These are phyloP conservation scores for Amesomyces nigricolor DNA, from an alignment of 2,329 filamentous ascomycete genomes.

Conservation along the genomic window DNA sequence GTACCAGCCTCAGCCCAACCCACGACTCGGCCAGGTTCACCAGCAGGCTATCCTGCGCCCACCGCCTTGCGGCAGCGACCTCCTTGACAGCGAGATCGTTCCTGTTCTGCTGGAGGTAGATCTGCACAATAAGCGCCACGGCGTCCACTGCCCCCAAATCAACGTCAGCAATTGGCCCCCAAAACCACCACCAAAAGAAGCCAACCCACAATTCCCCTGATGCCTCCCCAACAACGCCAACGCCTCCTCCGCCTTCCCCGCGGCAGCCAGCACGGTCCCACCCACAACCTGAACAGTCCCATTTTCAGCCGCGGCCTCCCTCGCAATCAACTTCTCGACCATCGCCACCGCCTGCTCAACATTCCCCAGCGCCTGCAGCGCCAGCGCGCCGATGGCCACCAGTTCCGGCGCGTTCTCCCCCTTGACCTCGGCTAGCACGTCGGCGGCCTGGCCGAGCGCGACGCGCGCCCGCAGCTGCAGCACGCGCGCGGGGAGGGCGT, in stretches of 20 bases:
- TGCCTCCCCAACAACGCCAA: constrained; percentile 74
- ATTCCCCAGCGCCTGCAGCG: constrained; percentile 58
- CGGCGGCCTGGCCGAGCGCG: constrained; percentile 70
- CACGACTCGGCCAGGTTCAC: constrained; percentile 94
- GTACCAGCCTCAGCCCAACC: constrained; percentile 81
- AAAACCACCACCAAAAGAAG: not conserved
- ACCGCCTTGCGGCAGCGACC: constrained; percentile 76
- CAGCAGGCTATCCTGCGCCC: constrained; percentile 90
- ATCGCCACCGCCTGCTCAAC: constrained; percentile 55
- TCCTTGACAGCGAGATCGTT: constrained; percentile 88
- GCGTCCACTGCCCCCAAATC: constrained; percentile 53
- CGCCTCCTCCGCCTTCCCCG: constrained; percentile 79
- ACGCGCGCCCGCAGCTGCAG: constrained; percentile 78
- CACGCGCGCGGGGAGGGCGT: constrained; percentile 68
- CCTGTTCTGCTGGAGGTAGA: constrained; percentile 86
- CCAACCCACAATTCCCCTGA: constrained; percentile 70
- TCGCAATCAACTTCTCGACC: constrained; percentile 62
- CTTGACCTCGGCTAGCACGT: constrained; percentile 64
- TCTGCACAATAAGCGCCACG: constrained; percentile 84
- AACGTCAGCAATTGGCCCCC: constrained; percentile 10
- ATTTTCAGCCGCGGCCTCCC: constrained; percentile 64
- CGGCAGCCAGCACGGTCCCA: constrained; percentile 75
- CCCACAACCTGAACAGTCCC: constrained; percentile 72
- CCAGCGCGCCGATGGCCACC: constrained; percentile 69
- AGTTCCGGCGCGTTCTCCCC: constrained; percentile 64